A percentile compares a stretch with the other conserved stretches of the same genome.
These are phyloP conservation scores for Salix udensis DNA, from an alignment of 345 rosid genomes.

Conservation along the genomic window DNA sequence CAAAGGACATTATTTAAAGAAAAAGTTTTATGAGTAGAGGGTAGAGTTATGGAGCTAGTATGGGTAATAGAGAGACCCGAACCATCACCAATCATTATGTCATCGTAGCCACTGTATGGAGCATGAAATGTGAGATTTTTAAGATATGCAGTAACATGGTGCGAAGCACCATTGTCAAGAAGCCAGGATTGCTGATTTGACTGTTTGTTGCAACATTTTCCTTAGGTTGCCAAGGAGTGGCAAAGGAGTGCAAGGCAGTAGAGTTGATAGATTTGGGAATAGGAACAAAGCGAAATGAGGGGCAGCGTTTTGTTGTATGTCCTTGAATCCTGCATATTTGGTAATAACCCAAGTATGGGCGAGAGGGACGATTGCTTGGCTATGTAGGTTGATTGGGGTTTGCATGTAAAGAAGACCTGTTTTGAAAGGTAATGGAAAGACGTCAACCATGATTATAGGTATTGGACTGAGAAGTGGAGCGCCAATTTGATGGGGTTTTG, in stretches of 20 bases:
- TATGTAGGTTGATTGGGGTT: no score
- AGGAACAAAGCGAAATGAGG: background rate
- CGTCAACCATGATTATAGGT: rapidly evolving
- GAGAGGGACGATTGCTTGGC: rapidly evolving
- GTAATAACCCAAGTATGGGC: background rate
- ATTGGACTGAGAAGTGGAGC: no score
- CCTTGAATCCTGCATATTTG: background rate
- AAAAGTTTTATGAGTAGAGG: rapidly evolving
- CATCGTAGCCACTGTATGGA: rapidly evolving
- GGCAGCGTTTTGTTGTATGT: background rate
- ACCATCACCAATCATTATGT: background rate
- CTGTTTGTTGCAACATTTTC: rapidly evolving
- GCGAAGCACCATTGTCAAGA: background rate
- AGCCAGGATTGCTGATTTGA: background rate
- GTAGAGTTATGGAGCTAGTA: rapidly evolving
- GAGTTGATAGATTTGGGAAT: no score
- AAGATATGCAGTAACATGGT: background rate
- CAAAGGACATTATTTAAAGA: background rate
- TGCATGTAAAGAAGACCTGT: no score
- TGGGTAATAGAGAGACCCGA: no score
- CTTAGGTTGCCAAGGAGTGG: background rate
- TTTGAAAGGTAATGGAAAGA: no score
- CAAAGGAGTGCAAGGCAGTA: background rate
- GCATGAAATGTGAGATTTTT: background rate
- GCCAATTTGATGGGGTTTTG: background rate